These are phyloP conservation scores for Triticum aestivum DNA, from an alignment of 176 grass and related monocot genomes.

Conservation along the genomic window DNA sequence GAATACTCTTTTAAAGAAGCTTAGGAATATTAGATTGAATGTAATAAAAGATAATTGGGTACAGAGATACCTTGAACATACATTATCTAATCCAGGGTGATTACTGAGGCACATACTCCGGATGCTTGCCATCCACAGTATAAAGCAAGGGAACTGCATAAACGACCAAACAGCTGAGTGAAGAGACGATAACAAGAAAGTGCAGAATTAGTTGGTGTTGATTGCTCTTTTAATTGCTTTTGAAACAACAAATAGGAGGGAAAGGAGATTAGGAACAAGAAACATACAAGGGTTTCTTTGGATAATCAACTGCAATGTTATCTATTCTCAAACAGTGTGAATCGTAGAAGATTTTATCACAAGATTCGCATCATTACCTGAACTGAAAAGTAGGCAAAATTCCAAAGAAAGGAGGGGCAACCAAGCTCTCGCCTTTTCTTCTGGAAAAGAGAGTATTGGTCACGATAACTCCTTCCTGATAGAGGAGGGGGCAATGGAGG, in stretches of 20 bases:
- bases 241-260: not conserved
- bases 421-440: slow-evolving; percentile 78
- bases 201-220: not conserved
- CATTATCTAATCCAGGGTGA: slow-evolving; percentile 80
- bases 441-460: slow-evolving; percentile 59
- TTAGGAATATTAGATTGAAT: slow-evolving; percentile 11
- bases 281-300: not conserved
- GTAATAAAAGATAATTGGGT: not conserved
- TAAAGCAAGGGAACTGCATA: slow-evolving; percentile 80
- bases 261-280: not conserved
- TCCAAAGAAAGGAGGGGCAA: slow-evolving; percentile 88
- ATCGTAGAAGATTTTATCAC: not conserved
- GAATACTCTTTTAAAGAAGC: slow-evolving; percentile 22
- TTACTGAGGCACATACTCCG: slow-evolving; percentile 73
- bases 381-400: slow-evolving; percentile 65
- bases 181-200: not conserved
- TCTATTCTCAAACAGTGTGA: slow-evolving; percentile 15
- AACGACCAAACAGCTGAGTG: not conserved
- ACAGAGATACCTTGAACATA: slow-evolving; percentile 54
- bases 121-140: slow-evolving; percentile 83
- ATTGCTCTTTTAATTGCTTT: not conserved
- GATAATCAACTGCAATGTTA: slow-evolving; percentile 8
- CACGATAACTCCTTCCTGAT: slow-evolving; percentile 54
- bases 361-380: slow-evolving; percentile 64
- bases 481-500: slow-evolving; percentile 62